These are phyloP conservation scores for Schizochytrium sp. DNA, from an alignment of 108 stramenopile genomes.

Conservation along the genomic window DNA sequence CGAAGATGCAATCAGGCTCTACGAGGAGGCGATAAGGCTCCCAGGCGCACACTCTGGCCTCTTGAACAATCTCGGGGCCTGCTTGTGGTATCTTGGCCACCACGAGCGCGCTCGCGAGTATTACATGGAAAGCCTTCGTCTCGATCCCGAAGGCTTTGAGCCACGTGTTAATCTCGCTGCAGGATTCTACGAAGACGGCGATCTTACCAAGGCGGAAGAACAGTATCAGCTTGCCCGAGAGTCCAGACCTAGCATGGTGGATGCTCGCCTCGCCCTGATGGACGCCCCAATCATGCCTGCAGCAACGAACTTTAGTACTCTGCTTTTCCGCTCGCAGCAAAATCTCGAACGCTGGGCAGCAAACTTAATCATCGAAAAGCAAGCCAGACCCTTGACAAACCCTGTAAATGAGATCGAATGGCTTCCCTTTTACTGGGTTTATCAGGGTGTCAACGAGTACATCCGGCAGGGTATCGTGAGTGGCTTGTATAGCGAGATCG, in stretches of 20 bases:
- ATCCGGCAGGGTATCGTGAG: constrained; percentile 24
- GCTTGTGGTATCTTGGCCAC: background rate
- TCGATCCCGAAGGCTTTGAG: background rate
- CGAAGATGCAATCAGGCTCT: background rate
- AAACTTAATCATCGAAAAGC: background rate
- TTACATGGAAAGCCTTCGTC: background rate
- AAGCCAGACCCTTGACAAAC: background rate
- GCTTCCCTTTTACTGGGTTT: constrained; percentile 43
- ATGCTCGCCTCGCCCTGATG: background rate
- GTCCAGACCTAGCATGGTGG: background rate
- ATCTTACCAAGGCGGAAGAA: background rate
- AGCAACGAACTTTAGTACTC: constrained; percentile 30
- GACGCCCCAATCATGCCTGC: background rate
- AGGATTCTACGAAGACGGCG: background rate
- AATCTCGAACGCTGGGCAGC: background rate
- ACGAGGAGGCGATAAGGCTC: background rate
- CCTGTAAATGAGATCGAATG: constrained; percentile 12
- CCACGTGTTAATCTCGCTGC: constrained; percentile 19
- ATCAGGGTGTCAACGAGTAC: constrained; percentile 41
- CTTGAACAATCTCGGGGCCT: background rate
- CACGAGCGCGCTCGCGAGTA: background rate
- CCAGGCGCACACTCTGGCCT: background rate
- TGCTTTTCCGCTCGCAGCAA: background rate
- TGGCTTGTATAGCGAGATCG: background rate
- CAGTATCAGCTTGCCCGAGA: background rate